phyloP scores from a whole-genome alignment of 257 asterid genomes.

The Agastache rugosa region DNA sequence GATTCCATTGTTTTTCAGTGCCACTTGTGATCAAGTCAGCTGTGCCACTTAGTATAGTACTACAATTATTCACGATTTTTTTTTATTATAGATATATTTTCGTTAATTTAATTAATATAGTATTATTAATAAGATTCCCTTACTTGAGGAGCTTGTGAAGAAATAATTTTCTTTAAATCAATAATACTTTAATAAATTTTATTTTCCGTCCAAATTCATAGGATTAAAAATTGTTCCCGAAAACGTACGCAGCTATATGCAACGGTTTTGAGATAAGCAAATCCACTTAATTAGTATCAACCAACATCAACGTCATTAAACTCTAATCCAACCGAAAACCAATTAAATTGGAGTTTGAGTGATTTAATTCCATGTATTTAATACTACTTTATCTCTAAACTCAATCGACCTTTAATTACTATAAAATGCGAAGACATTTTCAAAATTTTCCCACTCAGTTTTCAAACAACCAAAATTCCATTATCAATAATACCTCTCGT shows the following conservation, averaged over 20 bases:
- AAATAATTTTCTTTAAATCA: not conserved
- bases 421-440: not conserved
- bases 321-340: not conserved
- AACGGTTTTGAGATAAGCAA: not conserved
- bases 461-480: not conserved
- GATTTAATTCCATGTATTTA: not conserved
- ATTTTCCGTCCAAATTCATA: no score
- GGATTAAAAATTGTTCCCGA: no score
- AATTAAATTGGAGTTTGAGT: not conserved
- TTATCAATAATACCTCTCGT: no score
- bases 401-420: not conserved
- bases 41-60: not conserved
- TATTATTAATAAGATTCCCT: no score
- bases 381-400: not conserved
- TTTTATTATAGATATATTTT: no score
- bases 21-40: conserved; percentile 1
- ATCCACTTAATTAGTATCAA: not conserved
- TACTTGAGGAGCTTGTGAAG: not conserved
- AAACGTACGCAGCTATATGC: not conserved
- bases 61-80: not conserved
- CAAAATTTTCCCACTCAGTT: not conserved
- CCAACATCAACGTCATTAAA: not conserved
- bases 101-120: no score
- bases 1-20: not conserved
- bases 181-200: not conserved